Evolutionary conservation across 371 early-diverging fungal species (phyloP), one percentile per base, ranked within the genome.

Genomic region (Batrachochytrium dendrobatidis): DNA sequence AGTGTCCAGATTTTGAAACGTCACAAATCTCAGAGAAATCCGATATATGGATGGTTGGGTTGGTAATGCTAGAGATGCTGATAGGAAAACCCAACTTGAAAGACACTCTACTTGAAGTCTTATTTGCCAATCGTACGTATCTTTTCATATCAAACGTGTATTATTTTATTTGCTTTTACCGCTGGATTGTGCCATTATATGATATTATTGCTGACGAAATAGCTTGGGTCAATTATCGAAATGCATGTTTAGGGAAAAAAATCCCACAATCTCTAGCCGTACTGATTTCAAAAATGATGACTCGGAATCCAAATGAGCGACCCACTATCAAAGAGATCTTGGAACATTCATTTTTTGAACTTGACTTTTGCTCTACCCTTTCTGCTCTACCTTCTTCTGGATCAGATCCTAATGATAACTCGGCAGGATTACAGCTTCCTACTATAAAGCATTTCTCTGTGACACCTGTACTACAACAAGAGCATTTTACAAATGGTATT

Each of bases 31-130:
- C 7, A 5, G 3, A 28, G 3, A 51, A 51, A n/a, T 12, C n/a
- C 4, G 51, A 51, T 32, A 29, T 51, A 3, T 51, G 51, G 51
- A 51, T 51, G 51, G 22, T 29, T 51, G 51, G 51, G 4, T 32
- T 8, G 3, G 51, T 51, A 3, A 8, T 51, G 24, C 51, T 51
- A 12, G 51, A 24, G n/a, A 51, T 51, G 51, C 3, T 29, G 3
- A 12, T 51, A 17, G 51, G 51, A 28, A 32, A 51, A n/a, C 25
- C 28, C 4, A 32, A 6, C 4, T 8, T n/a, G 24, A 3, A 6
- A 3, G 51, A 28, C 4, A 8, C n/a, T 3, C 7, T 32, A 7
- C 51, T 51, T 3, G 30, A 51, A n/a, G 30, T 18, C 3, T 12
- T 51, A 32, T 32, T 51, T 8, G 4, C 28, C 28, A 51, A 51